These are phyloP conservation scores for Saccharata proteae DNA, from an alignment of 2,329 filamentous ascomycete genomes.

Conservation along the genomic window DNA sequence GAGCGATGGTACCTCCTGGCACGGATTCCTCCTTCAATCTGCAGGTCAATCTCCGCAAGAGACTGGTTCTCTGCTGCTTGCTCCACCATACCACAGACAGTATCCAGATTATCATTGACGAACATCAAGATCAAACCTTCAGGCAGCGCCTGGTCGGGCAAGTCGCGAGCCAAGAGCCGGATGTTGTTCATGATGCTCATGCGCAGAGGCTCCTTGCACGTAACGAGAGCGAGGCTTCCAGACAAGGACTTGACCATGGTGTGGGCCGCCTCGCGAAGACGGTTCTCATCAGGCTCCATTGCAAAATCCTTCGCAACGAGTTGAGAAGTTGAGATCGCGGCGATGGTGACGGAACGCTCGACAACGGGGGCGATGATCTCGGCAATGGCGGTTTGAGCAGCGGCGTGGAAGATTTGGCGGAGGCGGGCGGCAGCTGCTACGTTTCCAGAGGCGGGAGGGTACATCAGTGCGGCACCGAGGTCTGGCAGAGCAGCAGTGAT, in stretches of 20 bases:
- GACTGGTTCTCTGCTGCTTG: slow-evolving; percentile 91
- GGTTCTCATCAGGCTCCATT: slow-evolving; percentile 80
- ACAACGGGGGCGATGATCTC: slow-evolving; percentile 98
- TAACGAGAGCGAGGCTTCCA: slow-evolving; percentile 89
- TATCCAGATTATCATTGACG: slow-evolving; percentile 92
- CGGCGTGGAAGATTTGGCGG: slow-evolving; percentile 65
- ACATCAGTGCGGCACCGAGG: slow-evolving; percentile 63
- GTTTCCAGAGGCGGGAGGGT: slow-evolving; percentile 58
- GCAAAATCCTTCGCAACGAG: slow-evolving; percentile 95
- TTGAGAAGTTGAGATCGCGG: slow-evolving; percentile 89
- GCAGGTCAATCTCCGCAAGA: slow-evolving; percentile 85
- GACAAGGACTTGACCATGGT: slow-evolving; percentile 93
- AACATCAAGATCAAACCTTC: slow-evolving; percentile 97
- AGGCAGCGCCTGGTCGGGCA: slow-evolving; percentile 60
- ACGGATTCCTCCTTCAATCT: slow-evolving; percentile 72
- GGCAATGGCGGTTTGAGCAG: slow-evolving; percentile 78
- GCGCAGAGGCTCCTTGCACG: slow-evolving; percentile 89
- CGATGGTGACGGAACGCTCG: slow-evolving; percentile 93
- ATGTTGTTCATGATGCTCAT: slow-evolving; percentile 98
- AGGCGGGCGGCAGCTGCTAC: slow-evolving; percentile 57
- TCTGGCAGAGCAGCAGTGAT: slow-evolving; percentile 76
- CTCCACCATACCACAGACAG: slow-evolving; percentile 87
- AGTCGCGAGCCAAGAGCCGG: slow-evolving; percentile 61
- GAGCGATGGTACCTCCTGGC: slow-evolving; percentile 63
- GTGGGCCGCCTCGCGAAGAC: slow-evolving; percentile 72